Evolutionary conservation across 345 rosid species (phyloP), one percentile per base, ranked within the genome.

Genomic region (Mallotus nudiflorus): DNA sequence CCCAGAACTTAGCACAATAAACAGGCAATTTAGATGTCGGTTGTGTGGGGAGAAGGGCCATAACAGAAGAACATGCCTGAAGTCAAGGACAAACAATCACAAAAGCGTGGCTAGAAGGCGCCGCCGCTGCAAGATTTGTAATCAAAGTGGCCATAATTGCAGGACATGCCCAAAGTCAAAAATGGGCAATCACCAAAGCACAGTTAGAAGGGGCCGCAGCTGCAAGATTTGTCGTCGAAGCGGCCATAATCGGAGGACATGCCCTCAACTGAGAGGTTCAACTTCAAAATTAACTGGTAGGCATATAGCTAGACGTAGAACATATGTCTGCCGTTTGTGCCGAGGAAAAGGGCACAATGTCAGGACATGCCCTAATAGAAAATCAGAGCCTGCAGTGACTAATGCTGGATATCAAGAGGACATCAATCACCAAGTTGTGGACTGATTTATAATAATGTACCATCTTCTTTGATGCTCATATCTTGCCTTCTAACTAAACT

Each of bases 201-300:
- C 62, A 20, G 75, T 62, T 58, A 72, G 53, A 22, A 84, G 80
- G 73, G 18, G 55, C 45, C 80, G 65, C 57, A 74, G 24, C 28
- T 93, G 97, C 82, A 61, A 67, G 59, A 72, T 80, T 60, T 93
- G 97, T 54, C 68, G 84, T 51, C 67, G 68, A 74, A 73, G 73
- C 7, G 96, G 97, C 76, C 98, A 93, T 74, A 93, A 93, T 60
- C 79, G 88, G 18, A 81, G 91, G 81, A 89, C 90, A 14, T 91
- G 93, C 73, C 80, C 77, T 29, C 78, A 61, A 72, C 80, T 71
- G 53, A 57, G n/a, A n/a, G 31, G 4, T 9, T 42, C 4, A 12
- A 42, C 0, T 75, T 66, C 58, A 57, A 68, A 73, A 39, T 57
- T 35, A 6, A 71, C 15, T 0, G 65, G 25, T 49, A 19, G 15